These are phyloP conservation scores for Populus tremula DNA, from an alignment of 345 rosid genomes.

Conservation along the genomic window DNA sequence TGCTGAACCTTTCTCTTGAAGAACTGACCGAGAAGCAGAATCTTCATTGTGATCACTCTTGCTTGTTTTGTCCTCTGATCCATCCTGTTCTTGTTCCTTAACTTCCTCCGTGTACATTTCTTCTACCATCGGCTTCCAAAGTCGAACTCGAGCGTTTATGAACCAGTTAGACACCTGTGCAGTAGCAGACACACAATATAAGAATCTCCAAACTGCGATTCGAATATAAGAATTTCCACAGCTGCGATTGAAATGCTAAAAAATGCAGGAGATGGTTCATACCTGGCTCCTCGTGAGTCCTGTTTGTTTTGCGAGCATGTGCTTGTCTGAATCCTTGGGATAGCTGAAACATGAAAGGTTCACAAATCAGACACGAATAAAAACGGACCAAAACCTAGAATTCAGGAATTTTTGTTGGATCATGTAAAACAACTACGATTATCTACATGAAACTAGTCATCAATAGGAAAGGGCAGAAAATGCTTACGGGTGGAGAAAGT, in stretches of 20 bases:
- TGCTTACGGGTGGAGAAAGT: conserved; percentile 95
- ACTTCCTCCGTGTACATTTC: conserved; percentile 91
- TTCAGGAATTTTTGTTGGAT: no score
- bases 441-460: no score
- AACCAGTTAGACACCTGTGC: conserved; percentile 72
- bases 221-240: conserved; percentile 28
- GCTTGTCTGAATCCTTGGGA: conserved; percentile 95
- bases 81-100: conserved; percentile 64
- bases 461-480: neutral
- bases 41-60: conserved; percentile 61
- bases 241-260: conserved; percentile 27
- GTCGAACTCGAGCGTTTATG: conserved; percentile 95
- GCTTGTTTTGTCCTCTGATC: conserved; percentile 58
- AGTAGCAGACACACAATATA: no score
- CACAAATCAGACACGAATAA: neutral
- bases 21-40: conserved; percentile 51
- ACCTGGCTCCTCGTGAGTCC: conserved; percentile 97
- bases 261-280: neutral
- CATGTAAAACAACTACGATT: no score
- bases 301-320: conserved; percentile 87
- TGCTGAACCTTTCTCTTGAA: conserved; percentile 44
- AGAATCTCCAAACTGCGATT: conserved; percentile 42
- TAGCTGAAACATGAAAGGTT: conserved; percentile 45
- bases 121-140: conserved; percentile 99
- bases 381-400: no score